These are phyloP conservation scores for Pleurostoma richardsiae DNA, from an alignment of 2,329 filamentous ascomycete genomes.

Conservation along the genomic window DNA sequence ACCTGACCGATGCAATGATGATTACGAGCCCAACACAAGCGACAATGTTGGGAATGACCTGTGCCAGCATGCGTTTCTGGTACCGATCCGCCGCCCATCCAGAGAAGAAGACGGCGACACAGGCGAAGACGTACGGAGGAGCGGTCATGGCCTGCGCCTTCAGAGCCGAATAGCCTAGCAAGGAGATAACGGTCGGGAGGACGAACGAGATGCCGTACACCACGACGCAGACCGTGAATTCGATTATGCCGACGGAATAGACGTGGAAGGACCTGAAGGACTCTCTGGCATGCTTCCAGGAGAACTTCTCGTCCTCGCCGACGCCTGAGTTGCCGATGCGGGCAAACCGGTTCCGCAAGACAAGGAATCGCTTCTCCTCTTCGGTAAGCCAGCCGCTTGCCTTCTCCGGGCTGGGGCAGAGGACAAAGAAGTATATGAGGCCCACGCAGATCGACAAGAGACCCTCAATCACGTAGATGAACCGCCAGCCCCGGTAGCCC, in stretches of 20 bases:
- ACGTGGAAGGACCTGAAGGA: conserved; percentile 1
- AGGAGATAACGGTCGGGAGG: background rate
- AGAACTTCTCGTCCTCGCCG: conserved; percentile 10
- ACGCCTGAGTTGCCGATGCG: conserved; percentile 10
- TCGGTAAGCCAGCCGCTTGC: conserved; percentile 8
- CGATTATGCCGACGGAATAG: background rate
- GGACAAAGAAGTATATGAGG: conserved; percentile 8
- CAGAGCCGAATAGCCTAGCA: conserved; percentile 1
- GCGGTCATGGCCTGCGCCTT: conserved; percentile 2
- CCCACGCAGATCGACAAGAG: conserved; percentile 36
- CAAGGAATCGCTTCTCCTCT: conserved; percentile 10
- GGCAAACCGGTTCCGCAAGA: conserved; percentile 6
- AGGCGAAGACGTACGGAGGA: conserved; percentile 1
- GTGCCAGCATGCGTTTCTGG: conserved; percentile 5
- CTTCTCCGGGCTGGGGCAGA: conserved; percentile 8
- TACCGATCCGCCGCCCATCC: background rate
- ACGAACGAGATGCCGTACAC: conserved; percentile 1
- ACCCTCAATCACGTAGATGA: conserved; percentile 46
- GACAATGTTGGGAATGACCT: conserved; percentile 3
- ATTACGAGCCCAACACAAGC: conserved; percentile 1
- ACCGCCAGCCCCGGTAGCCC: conserved; percentile 40
- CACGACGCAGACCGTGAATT: background rate
- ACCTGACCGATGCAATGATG: background rate
- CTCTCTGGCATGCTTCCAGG: conserved; percentile 3
- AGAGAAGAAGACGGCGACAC: background rate